Evolutionary conservation across 805 yeast genomes (phyloP).

Genomic region (Wickerhamomyces ciferrii): DNA sequence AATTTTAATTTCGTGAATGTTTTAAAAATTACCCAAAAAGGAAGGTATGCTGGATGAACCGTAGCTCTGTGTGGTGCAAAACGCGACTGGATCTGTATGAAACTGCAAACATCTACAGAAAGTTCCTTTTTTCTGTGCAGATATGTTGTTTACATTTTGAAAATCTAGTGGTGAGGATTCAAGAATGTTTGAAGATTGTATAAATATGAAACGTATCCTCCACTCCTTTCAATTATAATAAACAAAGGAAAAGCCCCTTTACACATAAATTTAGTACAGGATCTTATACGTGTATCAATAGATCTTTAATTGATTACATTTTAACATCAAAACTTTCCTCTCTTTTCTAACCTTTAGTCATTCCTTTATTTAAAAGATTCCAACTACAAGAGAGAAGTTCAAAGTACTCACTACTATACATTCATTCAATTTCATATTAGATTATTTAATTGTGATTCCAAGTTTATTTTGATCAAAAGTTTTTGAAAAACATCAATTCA

Average conservation of each 20-base stretch:
- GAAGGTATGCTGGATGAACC: not conserved
- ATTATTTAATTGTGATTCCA: not conserved
- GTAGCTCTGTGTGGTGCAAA: not conserved
- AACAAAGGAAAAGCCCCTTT: not conserved
- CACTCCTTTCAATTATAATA: not conserved
- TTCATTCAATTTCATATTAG: not conserved
- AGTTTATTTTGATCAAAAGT: not conserved
- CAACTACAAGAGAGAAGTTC: not conserved
- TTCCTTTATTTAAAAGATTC: slow-evolving; percentile 12
- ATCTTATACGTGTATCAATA: not conserved
- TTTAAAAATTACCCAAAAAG: not conserved
- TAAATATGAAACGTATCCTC: not conserved
- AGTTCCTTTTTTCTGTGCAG: not conserved
- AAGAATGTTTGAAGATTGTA: not conserved
- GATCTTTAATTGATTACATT: not conserved
- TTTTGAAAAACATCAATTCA: not conserved
- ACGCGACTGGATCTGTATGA: not conserved
- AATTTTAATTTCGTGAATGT: not conserved
- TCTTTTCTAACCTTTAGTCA: slow-evolving; percentile 22
- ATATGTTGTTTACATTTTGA: not conserved
- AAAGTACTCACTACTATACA: not conserved
- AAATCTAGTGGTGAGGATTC: not conserved
- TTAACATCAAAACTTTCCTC: not conserved
- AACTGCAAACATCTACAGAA: not conserved
- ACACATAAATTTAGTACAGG: not conserved